phyloP scores from a whole-genome alignment of 2,329 filamentous ascomycete genomes.

The Tolypocladium inflatum region DNA sequence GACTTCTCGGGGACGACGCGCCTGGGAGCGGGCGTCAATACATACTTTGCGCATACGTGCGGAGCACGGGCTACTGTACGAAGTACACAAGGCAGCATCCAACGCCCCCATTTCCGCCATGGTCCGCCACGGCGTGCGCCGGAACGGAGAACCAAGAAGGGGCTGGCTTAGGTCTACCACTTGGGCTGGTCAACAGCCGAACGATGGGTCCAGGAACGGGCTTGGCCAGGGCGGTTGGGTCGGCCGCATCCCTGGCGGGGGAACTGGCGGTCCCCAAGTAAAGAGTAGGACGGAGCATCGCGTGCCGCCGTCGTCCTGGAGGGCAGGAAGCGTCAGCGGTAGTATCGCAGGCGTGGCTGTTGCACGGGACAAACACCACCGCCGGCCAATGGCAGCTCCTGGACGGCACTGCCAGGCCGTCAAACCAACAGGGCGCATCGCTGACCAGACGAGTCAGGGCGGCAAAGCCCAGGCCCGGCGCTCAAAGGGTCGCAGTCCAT shows the following conservation, averaged over 20 bases:
- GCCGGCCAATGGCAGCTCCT: neutral
- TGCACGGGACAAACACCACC: neutral
- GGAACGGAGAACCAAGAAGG: neutral
- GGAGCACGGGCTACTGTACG: neutral
- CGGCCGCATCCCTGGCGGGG: no score
- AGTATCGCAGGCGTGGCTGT: neutral
- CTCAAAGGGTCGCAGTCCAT: neutral
- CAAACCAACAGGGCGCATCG: neutral
- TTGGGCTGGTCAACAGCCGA: neutral
- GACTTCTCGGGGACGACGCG: neutral
- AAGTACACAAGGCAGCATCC: no score
- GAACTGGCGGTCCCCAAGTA: no score
- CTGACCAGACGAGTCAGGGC: neutral
- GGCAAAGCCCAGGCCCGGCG: neutral
- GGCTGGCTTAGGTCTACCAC: neutral
- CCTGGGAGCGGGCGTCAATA: neutral
- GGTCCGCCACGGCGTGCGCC: neutral
- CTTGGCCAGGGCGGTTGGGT: no score
- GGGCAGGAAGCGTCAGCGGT: neutral
- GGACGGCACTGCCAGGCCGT: neutral
- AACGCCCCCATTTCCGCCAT: neutral
- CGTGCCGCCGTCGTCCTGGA: no score
- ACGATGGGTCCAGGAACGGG: neutral
- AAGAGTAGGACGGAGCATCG: neutral
- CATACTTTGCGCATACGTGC: neutral